A percentile compares a stretch with the other conserved stretches of the same genome.
These are phyloP conservation scores for Fusarium sp. DNA, from an alignment of 2,329 filamentous ascomycete species.

Conservation along the genomic window DNA sequence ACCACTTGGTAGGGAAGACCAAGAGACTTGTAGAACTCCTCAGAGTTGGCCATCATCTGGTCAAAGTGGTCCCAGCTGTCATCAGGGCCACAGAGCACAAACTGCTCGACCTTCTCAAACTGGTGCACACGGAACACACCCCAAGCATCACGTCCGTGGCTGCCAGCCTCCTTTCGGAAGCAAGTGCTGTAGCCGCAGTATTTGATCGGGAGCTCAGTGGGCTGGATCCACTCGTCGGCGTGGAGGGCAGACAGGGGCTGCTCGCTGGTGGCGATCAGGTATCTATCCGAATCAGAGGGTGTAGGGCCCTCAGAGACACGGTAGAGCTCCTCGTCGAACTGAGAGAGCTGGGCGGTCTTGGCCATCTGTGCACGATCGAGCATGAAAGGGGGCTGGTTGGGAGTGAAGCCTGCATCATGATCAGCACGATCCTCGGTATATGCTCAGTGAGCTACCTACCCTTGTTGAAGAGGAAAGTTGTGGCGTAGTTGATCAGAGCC, in stretches of 20 bases:
- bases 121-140: constrained; percentile 98
- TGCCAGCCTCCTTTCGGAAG: constrained; percentile 94
- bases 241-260: constrained; percentile 95
- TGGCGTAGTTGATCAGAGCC: constrained; percentile 93
- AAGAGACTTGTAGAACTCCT: constrained; percentile 95
- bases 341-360: constrained; percentile 95
- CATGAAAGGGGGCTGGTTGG: constrained; percentile 90
- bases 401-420: constrained; percentile 72
- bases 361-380: constrained; percentile 97
- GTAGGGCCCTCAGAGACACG: constrained; percentile 92
- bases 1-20: constrained; percentile 92
- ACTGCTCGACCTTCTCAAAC: constrained; percentile 94
- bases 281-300: constrained; percentile 88
- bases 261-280: constrained; percentile 83
- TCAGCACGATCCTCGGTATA: constrained; percentile 12
- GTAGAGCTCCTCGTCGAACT: constrained; percentile 98
- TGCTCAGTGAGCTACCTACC: constrained; percentile 15
- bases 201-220: constrained; percentile 89
- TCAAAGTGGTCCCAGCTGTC: constrained; percentile 95
- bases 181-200: constrained; percentile 87
- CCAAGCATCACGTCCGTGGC: constrained; percentile 90
- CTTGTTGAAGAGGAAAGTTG: constrained; percentile 77
- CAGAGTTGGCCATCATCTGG: constrained; percentile 88
- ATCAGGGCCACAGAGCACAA: constrained; percentile 84
- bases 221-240: constrained; percentile 91